Base-by-base conservation (phyloP, 257 asterid species). In the Asclepias syriaca region DNA sequence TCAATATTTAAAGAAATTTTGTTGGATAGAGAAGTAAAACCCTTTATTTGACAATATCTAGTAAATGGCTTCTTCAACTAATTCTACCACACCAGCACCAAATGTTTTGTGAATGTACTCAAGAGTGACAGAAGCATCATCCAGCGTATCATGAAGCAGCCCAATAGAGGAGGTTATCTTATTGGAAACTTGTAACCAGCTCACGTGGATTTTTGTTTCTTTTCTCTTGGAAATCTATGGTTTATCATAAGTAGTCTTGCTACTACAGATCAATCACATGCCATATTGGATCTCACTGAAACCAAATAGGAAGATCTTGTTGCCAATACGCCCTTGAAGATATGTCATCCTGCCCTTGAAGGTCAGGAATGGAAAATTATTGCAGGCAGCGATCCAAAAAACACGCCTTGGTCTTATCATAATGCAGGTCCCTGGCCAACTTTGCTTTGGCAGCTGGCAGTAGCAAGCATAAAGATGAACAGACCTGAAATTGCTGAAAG, bases 361-460 rank as follows among this genome's bases (percentile, higher is more conserved):
- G 90, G 89, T 60, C 82, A 86, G 78, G 96, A 90, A 69, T 90
- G 96, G 96, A 79, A 91, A 58, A 86, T 90, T 49, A 90, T 84
- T 65, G 84, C 97, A 0, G 97, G 97, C 72, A 78, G 95, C 49
- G 95, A 90, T 77, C 97, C 97, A 0, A 90, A 88, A 81, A 90
- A 90, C 85, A 90, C 97, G 70, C 93, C 97, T 70, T 90, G 97
- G 97, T 90, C 97, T 74, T 90, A 90, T 83, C n/a, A n/a, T n/a
- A n/a, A n/a, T n/a, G n/a, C n/a, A n/a, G n/a, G n/a, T n/a, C n/a
- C n/a, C n/a, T n/a, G n/a, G n/a, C n/a, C n/a, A n/a, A n/a, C n/a
- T n/a, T n/a, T 29, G 60, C 16, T n/a, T 32, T 19, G 34, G 3
- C 88, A 90, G 95, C 72, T 90, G 71, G 87, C 96, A 0, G 93